phyloP scores from a whole-genome alignment of 306 rosid species.

The Heteromeles arbutifolia region DNA sequence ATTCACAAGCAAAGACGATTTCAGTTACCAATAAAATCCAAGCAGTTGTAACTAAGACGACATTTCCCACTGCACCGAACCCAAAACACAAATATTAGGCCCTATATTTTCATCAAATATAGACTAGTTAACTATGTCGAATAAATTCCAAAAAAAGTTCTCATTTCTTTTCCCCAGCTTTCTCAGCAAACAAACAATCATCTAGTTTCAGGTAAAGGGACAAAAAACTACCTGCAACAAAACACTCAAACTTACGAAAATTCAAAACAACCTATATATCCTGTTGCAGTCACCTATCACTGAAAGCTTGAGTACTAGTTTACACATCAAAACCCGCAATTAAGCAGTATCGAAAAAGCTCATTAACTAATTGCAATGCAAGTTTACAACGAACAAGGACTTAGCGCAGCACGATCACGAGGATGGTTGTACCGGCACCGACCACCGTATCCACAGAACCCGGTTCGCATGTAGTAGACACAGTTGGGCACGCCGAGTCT shows the following conservation, averaged over 20 bases:
- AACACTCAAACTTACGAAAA: not conserved
- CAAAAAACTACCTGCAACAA: not conserved
- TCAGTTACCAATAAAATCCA: not conserved
- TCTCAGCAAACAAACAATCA: not conserved
- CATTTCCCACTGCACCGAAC: not conserved
- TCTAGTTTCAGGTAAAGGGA: not conserved
- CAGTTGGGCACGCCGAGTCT: conserved; percentile 66
- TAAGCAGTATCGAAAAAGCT: not conserved
- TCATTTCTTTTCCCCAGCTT: not conserved
- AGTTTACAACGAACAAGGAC: not conserved
- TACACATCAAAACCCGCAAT: not conserved
- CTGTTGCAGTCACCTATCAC: not conserved
- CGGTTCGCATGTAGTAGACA: conserved; percentile 80
- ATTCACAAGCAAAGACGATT: not conserved
- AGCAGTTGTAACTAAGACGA: not conserved
- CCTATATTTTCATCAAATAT: not conserved
- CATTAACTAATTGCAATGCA: conserved; percentile 19
- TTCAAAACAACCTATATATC: not conserved
- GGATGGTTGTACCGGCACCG: conserved; percentile 90
- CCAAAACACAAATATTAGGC: not conserved
- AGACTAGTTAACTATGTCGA: not conserved
- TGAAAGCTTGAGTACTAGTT: not conserved
- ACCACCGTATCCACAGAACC: conserved; percentile 75
- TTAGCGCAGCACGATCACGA: conserved; percentile 84
- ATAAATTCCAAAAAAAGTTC: not conserved